Evolutionary conservation across 495 filamentous ascomycete species (phyloP).

Genomic region (Trichocladium antarcticum): DNA sequence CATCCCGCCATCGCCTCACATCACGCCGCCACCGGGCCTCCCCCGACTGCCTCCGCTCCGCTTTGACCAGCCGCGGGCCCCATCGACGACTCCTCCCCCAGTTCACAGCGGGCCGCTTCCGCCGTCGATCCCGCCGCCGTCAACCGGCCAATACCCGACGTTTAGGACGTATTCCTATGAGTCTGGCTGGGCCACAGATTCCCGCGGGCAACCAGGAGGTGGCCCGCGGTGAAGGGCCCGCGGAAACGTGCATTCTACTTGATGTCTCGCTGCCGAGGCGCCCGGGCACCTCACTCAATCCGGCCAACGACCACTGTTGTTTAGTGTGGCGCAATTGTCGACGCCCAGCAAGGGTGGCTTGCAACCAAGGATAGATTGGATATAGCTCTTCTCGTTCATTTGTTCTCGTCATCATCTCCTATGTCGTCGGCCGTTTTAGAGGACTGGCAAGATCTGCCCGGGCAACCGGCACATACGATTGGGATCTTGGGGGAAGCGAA

Average conservation of each 20-base stretch:
- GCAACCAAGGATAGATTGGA: background rate
- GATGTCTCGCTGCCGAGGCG: background rate
- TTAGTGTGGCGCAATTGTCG: too few species aligned
- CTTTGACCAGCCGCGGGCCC: conserved; percentile 27
- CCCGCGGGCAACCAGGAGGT: conserved; percentile 23
- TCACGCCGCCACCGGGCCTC: conserved; percentile 27
- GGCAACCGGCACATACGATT: conserved; percentile 26
- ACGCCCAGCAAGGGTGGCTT: too few species aligned
- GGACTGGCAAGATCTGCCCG: conserved; percentile 22
- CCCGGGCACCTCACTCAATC: too few species aligned
- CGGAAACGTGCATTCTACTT: background rate
- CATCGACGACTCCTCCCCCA: conserved; percentile 22
- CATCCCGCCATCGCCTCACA: conserved; percentile 32
- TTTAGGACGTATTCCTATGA: conserved; percentile 16
- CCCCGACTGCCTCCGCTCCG: conserved; percentile 37
- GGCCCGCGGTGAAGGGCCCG: conserved; percentile 1
- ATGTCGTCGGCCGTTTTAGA: conserved; percentile 10
- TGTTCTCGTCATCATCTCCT: conserved; percentile 10
- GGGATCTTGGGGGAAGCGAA: conserved; percentile 4
- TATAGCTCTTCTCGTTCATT: background rate
- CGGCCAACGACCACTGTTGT: too few species aligned
- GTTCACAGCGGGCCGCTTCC: conserved; percentile 8
- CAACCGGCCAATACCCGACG: conserved; percentile 1
- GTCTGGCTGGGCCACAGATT: conserved; percentile 37
- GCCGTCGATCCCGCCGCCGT: conserved; percentile 3